Base-by-base conservation (phyloP, 306 rosid genomes). In the Pyrus betulifolia region DNA sequence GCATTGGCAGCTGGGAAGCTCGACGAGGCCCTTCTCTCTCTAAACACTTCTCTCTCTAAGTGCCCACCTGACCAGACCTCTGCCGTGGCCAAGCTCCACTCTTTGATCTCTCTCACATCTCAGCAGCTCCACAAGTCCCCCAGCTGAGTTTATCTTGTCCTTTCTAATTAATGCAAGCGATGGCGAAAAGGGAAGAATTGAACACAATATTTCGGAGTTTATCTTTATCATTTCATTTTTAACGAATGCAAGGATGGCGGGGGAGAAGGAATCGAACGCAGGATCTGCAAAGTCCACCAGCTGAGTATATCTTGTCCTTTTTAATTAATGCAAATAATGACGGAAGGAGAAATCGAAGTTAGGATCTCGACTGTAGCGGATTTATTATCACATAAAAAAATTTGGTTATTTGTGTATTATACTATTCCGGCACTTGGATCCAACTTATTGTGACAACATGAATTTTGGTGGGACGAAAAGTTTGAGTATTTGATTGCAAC, bases 1-100 rank as follows among this genome's bases (percentile, higher is more conserved):
- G 94, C 96, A 54, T 84, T 92, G 81, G 89, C 96, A 31, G 86
- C 85, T 1, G 98, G 96, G 13, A 88, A 92, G 66, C 85, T 89
- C 6, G 93, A 90, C 0, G 96, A 90, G 72, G 97, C 97, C 72
- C 87, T 89, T 62, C 79, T 75, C 18, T 90, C 85, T 14, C 80
- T 90, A 78, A 92, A 87, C 33, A 60, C 84, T 23, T 85, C 98
- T 31, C 89, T 94, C 15, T 85, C 91, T 6, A 88, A 80, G 77
- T 92, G 96, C 72, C 96, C 95, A 1, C 93, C 98, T 10, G 90
- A 88, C 13, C 90, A 88, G 75, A 79, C 86, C 11, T 67, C 85
- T 8, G 96, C 97, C 0, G 83, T 91, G 60, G 84, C 91, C 1
- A 91, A 89, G 85, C 91, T 90, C 7, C 87, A 85, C 40, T 90